Evolutionary conservation across 2,329 filamentous ascomycete genomes (phyloP).

Genomic region (Xylariaceae sp.): DNA sequence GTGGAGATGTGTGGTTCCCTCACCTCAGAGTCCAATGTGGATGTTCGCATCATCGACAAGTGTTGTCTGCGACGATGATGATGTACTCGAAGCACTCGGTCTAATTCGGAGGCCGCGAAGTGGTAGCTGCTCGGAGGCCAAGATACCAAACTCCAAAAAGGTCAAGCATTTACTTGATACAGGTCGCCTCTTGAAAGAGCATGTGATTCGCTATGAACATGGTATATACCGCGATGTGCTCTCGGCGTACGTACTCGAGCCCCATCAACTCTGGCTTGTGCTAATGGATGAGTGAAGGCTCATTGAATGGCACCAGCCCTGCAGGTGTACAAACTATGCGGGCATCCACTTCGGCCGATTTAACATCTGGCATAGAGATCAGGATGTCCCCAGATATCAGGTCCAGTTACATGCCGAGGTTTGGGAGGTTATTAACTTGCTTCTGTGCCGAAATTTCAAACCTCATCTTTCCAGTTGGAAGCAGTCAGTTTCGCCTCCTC

Average conservation of each 20-base stretch:
- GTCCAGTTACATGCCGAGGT: not conserved
- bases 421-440: not conserved
- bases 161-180: conserved; percentile 5
- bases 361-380: no score
- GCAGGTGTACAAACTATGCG: no score
- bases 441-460: conserved; percentile 4
- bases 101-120: not conserved
- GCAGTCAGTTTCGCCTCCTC: not conserved
- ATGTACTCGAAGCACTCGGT: conserved; percentile 12
- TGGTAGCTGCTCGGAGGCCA: not conserved
- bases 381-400: no score
- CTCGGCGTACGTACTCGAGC: no score
- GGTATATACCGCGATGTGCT: no score
- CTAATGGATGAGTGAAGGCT: no score
- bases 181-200: conserved; percentile 3
- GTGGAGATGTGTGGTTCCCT: conserved; percentile 5
- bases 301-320: no score
- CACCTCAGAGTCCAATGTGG: not conserved
- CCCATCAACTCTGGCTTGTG: no score
- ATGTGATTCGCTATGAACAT: not conserved
- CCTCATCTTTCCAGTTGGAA: conserved; percentile 10
- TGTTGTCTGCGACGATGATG: conserved; percentile 9
- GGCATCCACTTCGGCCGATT: no score
- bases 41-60: conserved; percentile 2
- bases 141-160: not conserved